A percentile compares a stretch with the other conserved stretches of the same genome.
Evolutionary conservation across 148 eudicot genomes (phyloP).

Genomic region (Rhododendron ferrugineum): DNA sequence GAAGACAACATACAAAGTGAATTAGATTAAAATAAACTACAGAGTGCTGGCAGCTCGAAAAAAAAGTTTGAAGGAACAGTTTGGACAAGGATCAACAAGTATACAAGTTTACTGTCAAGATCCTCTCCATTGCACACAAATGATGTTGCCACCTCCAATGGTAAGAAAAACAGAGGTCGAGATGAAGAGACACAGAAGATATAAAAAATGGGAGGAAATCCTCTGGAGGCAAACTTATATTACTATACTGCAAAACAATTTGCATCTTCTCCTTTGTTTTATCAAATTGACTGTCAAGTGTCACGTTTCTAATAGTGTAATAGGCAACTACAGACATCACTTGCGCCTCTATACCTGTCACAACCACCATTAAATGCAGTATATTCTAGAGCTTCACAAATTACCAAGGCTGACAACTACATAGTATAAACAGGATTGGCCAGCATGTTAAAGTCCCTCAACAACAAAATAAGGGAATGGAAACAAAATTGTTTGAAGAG

Average conservation of each 20-base stretch:
- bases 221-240: not conserved
- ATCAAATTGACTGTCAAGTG: not conserved
- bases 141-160: not conserved
- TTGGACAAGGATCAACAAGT: constrained; percentile 1
- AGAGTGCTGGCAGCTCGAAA: not conserved
- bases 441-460: not conserved
- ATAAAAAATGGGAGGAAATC: not conserved
- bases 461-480: not conserved
- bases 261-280: not conserved
- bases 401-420: not conserved
- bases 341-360: not conserved
- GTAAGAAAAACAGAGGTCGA: not conserved
- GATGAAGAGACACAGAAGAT: not conserved
- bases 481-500: not conserved
- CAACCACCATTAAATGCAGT: not conserved
- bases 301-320: not conserved
- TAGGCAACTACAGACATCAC: not conserved
- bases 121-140: not conserved
- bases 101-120: not conserved
- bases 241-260: not conserved
- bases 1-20: not conserved
- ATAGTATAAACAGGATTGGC: not conserved
- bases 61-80: not conserved
- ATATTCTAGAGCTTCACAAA: not conserved
- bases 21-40: not conserved